Evolutionary conservation across 2,329 filamentous ascomycete species (phyloP), one percentile per base, ranked within the genome.

Genomic region (Phaeophleospora eucalypticola): DNA sequence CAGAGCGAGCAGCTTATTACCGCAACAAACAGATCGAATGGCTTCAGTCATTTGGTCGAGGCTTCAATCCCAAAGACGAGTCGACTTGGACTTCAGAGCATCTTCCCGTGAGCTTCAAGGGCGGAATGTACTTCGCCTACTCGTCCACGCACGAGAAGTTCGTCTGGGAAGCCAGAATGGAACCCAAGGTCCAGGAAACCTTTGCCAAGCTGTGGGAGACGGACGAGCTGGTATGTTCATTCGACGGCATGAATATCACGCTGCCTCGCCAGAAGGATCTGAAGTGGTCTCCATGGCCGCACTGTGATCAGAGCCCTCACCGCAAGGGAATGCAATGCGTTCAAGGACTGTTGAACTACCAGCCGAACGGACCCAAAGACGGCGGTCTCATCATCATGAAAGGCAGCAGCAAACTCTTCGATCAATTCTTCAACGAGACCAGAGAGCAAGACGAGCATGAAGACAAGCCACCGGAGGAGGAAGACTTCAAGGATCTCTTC

Each of bases 351-450:
- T 51, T 74, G 1, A 75, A 75, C 56, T 68, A 66, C 9, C 62
- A 67, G 6, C 72, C 70, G 1, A 71, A 71, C 34, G 73, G 73
- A 1, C 65, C 65, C 1, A 63, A 73, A 2, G 74, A 77, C 44
- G 73, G 73, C 14, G 73, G 72, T 1, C 53, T 77, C 7, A 65
- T 76, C 29, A 53, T 74, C 4, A 69, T 74, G 64, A 68, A 69
- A 21, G 72, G 72, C 3, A 69, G 66, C 4, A 53, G 63, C 7
- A 68, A 68, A 36, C 60, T 74, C 1, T 68, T 66, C 37, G 65
- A 74, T 36, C 62, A 73, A 50, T 76, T 73, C 64, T 75, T 74
- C 55, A 58, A 63, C 2, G 60, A 68, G 45, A 64, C 66, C 45
- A 37, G 53, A 19, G 49, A 57, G 34, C 53, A 56, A 36, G 52